A percentile compares a stretch with the other conserved stretches of the same genome.
These are phyloP conservation scores for Lasiodiplodia sp. DNA, from an alignment of 2,329 filamentous ascomycete genomes.

Conservation along the genomic window DNA sequence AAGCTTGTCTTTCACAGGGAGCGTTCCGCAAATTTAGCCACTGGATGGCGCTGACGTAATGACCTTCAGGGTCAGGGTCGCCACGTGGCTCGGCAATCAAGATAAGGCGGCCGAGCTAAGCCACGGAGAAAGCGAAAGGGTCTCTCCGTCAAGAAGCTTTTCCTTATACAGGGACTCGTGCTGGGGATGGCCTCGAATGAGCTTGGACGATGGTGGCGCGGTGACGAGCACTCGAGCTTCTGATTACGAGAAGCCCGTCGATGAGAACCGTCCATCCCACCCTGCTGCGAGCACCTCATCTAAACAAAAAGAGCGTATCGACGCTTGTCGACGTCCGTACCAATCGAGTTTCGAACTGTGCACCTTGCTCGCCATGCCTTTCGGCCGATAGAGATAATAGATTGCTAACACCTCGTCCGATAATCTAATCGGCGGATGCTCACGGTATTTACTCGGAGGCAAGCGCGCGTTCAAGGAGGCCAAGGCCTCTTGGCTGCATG, in stretches of 20 bases:
- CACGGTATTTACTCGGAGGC: background rate
- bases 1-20: background rate
- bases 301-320: background rate
- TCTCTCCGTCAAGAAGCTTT: background rate
- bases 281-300: background rate
- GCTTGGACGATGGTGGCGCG: too few species aligned
- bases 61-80: background rate
- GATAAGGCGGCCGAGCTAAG: background rate
- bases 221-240: too few species aligned
- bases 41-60: background rate
- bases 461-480: background rate
- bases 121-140: background rate
- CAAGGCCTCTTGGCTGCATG: background rate
- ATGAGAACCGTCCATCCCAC: too few species aligned
- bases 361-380: background rate
- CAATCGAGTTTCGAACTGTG: background rate
- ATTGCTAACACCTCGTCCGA: background rate
- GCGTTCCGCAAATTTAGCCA: background rate
- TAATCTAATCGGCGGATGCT: background rate
- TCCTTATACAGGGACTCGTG: background rate
- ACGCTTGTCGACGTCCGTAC: background rate
- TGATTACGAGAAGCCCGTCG: too few species aligned
- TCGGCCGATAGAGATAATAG: background rate
- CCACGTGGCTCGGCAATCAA: background rate
- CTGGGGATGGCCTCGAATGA: too few species aligned